A percentile compares a stretch with the other conserved stretches of the same genome.
phyloP scores from a whole-genome alignment of 768 basidiomycete genomes.

The Rubroboletus satanas region DNA sequence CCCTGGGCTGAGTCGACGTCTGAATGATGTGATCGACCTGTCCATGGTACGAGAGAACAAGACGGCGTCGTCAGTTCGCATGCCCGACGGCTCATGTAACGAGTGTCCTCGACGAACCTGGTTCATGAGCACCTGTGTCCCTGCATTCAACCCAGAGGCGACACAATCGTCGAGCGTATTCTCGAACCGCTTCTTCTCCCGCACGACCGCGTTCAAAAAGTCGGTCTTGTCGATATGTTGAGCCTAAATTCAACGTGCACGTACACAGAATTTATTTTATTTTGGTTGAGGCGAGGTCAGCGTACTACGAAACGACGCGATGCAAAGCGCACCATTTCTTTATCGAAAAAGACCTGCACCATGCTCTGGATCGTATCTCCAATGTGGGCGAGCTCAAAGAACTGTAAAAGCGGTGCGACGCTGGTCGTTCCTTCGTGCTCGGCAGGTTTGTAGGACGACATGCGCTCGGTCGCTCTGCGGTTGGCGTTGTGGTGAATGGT shows the following conservation, averaged over 20 bases:
- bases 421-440: conserved; percentile 77
- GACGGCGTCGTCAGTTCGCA: background rate
- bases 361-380: conserved; percentile 98
- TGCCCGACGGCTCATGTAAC: background rate
- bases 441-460: conserved; percentile 85
- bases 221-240: conserved; percentile 90
- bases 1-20: conserved; percentile 75
- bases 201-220: conserved; percentile 86
- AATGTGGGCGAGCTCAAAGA: conserved; percentile 95
- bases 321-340: conserved; percentile 62
- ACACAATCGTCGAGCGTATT: conserved; percentile 90
- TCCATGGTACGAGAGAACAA: background rate
- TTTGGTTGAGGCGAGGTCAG: background rate
- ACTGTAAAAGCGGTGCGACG: conserved; percentile 91
- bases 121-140: conserved; percentile 93
- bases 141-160: conserved; percentile 89
- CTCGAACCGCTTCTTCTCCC: conserved; percentile 97
- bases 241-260: conserved; percentile 41
- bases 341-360: conserved; percentile 98
- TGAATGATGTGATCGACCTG: conserved; percentile 93
- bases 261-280: background rate
- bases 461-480: conserved; percentile 78
- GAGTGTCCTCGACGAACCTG: conserved; percentile 51
- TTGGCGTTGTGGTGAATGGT: background rate
- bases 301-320: background rate